Conservation (phyloP, 2,329 filamentous ascomycete genomes). For the Zasmidium cellare region DNA sequence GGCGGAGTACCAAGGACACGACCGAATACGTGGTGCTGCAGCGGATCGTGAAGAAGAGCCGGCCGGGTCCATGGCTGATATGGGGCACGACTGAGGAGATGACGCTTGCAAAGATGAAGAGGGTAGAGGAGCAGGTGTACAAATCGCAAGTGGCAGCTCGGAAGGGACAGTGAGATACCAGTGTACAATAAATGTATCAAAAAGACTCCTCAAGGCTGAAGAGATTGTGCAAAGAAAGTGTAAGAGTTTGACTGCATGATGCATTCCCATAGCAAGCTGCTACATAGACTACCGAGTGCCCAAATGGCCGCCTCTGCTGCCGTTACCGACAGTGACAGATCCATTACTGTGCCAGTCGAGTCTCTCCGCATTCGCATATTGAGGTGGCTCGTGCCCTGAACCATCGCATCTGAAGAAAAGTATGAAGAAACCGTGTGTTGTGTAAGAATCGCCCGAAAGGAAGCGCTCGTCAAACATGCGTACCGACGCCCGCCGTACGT, state of each 20-base stretch:
- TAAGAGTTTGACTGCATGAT: not conserved
- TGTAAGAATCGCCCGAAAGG: not conserved
- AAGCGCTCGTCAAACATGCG: not conserved
- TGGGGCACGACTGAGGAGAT: slow-evolving; percentile 52
- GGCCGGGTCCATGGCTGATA: slow-evolving; percentile 48
- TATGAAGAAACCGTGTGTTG: not conserved
- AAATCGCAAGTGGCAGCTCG: no score
- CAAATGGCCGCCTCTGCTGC: not conserved
- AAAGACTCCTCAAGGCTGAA: not conserved
- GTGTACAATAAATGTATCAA: not conserved
- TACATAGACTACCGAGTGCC: not conserved
- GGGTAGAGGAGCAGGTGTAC: not conserved
- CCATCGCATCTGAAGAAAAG: not conserved
- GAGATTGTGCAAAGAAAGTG: no score
- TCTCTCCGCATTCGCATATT: not conserved
- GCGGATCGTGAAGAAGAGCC: slow-evolving; percentile 41
- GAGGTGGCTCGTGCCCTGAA: not conserved
- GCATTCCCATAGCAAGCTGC: not conserved
- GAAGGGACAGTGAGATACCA: not conserved
- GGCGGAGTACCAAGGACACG: slow-evolving; percentile 38
- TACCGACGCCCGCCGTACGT: not conserved
- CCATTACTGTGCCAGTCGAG: not conserved
- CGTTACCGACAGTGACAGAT: not conserved
- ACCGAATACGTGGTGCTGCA: slow-evolving; percentile 55
- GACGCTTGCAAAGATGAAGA: slow-evolving; percentile 38